phyloP scores from a whole-genome alignment of 2,329 filamentous ascomycete genomes.

The Exophiala phaeomuriformis region DNA sequence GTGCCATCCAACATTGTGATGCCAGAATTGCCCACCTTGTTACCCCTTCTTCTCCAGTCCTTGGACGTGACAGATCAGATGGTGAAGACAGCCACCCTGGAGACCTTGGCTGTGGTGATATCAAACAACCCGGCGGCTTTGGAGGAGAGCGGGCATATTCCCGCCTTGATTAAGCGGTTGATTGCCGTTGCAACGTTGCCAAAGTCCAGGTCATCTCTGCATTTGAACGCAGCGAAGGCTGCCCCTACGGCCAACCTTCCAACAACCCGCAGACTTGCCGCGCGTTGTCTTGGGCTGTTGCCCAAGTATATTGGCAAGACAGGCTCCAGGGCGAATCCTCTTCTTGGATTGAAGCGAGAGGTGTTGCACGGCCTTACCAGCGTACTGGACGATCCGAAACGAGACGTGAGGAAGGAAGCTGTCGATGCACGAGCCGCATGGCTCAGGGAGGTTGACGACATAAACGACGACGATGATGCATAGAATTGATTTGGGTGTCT shows the following conservation, averaged over 20 bases:
- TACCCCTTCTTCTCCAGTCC: constrained; percentile 56
- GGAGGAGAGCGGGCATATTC: constrained; percentile 48
- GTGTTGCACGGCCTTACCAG: constrained; percentile 50
- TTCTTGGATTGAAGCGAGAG: constrained; percentile 51
- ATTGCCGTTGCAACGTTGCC: constrained; percentile 40
- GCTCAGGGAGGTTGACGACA: constrained; percentile 51
- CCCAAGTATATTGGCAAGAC: constrained; percentile 25
- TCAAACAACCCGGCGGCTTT: constrained; percentile 49
- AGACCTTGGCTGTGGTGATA: constrained; percentile 52
- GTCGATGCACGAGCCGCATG: constrained; percentile 56
- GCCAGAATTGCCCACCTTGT: constrained; percentile 50
- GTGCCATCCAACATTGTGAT: constrained; percentile 55
- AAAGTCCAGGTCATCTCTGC: constrained; percentile 1
- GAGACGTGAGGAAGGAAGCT: constrained; percentile 55
- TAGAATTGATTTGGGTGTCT: constrained; percentile 1
- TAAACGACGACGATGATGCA: constrained; percentile 46
- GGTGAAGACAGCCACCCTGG: constrained; percentile 55
- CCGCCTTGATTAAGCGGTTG: constrained; percentile 51
- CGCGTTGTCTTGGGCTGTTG: constrained; percentile 24
- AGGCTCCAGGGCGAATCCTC: constrained; percentile 35
- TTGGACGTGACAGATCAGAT: constrained; percentile 47
- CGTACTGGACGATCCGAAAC: constrained; percentile 56
- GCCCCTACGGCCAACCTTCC: constrained; percentile 26
- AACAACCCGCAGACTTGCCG: constrained; percentile 21
- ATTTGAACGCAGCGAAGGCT: constrained; percentile 1